Conservation (phyloP, 768 basidiomycete species). For the Russula griseocarnosa region DNA sequence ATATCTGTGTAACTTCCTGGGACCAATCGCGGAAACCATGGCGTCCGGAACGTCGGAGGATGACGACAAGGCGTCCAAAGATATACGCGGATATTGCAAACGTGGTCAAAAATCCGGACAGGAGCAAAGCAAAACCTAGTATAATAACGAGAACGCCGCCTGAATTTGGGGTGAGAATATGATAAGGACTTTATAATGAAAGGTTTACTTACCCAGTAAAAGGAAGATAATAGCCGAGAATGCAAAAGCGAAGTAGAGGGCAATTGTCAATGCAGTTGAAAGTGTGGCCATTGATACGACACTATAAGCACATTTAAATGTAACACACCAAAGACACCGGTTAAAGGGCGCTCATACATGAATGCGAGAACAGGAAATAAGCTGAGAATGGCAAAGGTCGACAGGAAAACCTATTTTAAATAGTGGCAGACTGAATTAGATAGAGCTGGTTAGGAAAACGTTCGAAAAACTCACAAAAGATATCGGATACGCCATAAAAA, state of each 20-base stretch:
- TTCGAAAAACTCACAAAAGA: conserved; percentile 13
- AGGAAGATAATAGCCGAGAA: conserved; percentile 21
- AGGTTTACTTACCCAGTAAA: conserved; percentile 9
- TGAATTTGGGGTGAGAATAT: not conserved
- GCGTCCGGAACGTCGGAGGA: conserved; percentile 14
- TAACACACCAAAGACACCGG: not conserved
- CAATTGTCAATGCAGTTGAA: conserved; percentile 12
- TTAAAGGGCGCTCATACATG: conserved; percentile 14
- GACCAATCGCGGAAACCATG: conserved; percentile 19
- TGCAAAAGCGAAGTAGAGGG: conserved; percentile 19
- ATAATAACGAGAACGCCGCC: conserved; percentile 18
- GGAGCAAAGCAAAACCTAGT: conserved; percentile 20
- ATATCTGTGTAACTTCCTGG: conserved; percentile 12
- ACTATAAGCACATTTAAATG: not conserved
- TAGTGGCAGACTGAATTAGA: not conserved
- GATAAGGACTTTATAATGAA: not conserved
- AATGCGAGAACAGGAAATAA: conserved; percentile 26
- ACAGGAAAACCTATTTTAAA: conserved; percentile 17
- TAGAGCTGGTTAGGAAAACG: too few relatives aligned
- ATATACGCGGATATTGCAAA: conserved; percentile 14
- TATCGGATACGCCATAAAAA: conserved; percentile 18
- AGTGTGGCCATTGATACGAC: conserved; percentile 14
- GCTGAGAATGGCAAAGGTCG: conserved; percentile 18
- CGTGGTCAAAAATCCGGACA: conserved; percentile 22
- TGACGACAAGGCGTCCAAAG: conserved; percentile 14